Base-by-base conservation (phyloP, 2,329 filamentous ascomycete genomes). In the Clonostachys byssicola region DNA sequence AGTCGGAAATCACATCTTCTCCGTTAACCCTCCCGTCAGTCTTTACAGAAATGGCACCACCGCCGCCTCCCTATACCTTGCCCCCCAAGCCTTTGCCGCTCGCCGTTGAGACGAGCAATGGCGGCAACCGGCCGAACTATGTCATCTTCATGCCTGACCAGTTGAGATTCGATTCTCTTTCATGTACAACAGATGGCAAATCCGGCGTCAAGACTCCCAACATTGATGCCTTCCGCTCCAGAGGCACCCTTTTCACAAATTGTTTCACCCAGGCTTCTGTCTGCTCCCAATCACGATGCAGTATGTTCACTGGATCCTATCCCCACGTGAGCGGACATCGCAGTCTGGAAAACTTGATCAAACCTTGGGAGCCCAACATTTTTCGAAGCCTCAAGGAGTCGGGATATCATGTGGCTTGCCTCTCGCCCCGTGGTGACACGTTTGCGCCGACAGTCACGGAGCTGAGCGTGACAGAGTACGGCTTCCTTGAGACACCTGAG, bases 121-220 rank as follows among this genome's bases (percentile, higher is more conserved):
- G 59, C 30, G 57, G 54, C 5, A 16, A 54, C 14, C 49, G 51
- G 14, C 62, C 66, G 13, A 72, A 72, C 46, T 62, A 65, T 23
- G 54, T 71, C 44, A 67, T 74, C 8, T 75, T 74, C 50, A 74
- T 74, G 71, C 72, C 71, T 4, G 71, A 75, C 43, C 72, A 74
- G 55, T 59, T 75, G 5, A 66, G 71, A 10, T 72, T 68, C 41
- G 72, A 75, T 52, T 64, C 70, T 2, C 54, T 74, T 0, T 64
- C 64, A 1, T 71, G 64, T 41, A 61, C 61, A 3, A 30, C 23
- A 30, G 23, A 10, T 30, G 58, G 54, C 3, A 57, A 56, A 5
- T 38, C 56, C 1, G 48, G 20, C 4, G 50, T 71, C 20, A 59
- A 60, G 33, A 73, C 67, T 1, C 67, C 66, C 12, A 70, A 73